A percentile compares a stretch with the other conserved stretches of the same genome.
Conservation (phyloP, 768 basidiomycete genomes). For the Sarcomyxa edulis region DNA sequence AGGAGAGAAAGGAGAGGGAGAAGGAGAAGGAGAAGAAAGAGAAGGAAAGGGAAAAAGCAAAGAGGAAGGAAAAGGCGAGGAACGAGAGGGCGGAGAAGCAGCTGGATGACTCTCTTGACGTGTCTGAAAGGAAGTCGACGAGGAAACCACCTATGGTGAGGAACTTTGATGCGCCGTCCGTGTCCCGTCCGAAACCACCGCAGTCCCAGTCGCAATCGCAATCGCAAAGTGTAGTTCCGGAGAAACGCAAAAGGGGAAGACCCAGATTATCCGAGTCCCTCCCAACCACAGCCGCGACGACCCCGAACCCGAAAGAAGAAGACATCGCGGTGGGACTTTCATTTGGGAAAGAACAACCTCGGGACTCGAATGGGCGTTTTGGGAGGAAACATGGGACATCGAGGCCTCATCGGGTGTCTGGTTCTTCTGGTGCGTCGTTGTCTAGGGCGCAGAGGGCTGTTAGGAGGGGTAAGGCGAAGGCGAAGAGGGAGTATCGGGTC, state of each 20-base stretch:
- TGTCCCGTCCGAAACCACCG: too few relatives aligned
- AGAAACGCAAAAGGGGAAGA: constrained; percentile 37
- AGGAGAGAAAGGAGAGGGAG: constrained; percentile 19
- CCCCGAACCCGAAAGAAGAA: constrained; percentile 13
- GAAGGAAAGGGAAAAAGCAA: constrained; percentile 4
- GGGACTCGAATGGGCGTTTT: constrained; percentile 61
- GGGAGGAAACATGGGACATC: constrained; percentile 58
- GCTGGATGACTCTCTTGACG: too few relatives aligned
- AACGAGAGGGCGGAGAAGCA: background rate
- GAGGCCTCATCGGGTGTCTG: constrained; percentile 8
- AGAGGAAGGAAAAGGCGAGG: background rate
- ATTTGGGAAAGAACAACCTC: constrained; percentile 48
- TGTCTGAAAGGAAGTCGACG: too few relatives aligned
- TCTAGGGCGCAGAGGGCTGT: constrained; percentile 35
- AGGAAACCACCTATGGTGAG: too few relatives aligned
- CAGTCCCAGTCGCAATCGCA: background rate
- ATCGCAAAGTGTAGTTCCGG: background rate
- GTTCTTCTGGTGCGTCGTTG: constrained; percentile 9
- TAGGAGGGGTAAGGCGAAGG: constrained; percentile 35
- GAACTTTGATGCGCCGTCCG: too few relatives aligned
- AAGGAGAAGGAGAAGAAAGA: constrained; percentile 15
- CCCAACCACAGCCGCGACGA: constrained; percentile 14
- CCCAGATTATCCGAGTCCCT: constrained; percentile 33
- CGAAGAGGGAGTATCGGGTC: constrained; percentile 27
- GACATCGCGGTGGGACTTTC: constrained; percentile 33